Conservation (phyloP, 441 rosid genomes). For the Adansonia madagascariensis region DNA sequence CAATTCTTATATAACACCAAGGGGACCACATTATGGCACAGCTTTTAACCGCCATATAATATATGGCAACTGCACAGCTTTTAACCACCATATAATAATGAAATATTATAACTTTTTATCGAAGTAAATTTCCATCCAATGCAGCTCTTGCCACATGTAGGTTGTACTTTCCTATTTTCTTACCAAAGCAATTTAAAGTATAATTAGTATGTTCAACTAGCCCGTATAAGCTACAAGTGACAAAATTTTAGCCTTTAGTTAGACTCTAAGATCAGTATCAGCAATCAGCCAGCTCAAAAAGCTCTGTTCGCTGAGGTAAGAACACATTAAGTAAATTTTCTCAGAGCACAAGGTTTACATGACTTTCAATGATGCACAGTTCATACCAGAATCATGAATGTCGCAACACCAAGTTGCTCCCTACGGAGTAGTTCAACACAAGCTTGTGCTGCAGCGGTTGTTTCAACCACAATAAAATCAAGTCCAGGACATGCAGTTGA, state of each 20-base stretch:
- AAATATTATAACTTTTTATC: neutral
- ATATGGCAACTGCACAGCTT: neutral
- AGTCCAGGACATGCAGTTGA: slow-evolving; percentile 94
- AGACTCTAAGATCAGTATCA: neutral
- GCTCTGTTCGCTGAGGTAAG: neutral
- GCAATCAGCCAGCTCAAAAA: neutral
- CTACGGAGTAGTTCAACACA: slow-evolving; percentile 88
- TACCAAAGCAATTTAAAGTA: neutral
- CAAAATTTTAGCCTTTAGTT: neutral
- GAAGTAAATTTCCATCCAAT: neutral
- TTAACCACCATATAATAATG: neutral
- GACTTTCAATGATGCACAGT: neutral
- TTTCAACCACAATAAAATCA: slow-evolving; percentile 93
- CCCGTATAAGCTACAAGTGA: neutral
- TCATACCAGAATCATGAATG: slow-evolving; percentile 95
- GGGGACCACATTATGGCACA: neutral
- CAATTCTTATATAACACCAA: slow-evolving; percentile 5
- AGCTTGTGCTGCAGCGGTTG: slow-evolving; percentile 89
- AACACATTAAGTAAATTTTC: neutral
- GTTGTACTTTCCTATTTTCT: neutral
- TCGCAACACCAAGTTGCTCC: slow-evolving; percentile 89
- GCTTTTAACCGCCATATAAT: too few species aligned
- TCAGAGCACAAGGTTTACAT: neutral
- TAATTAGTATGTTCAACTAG: neutral
- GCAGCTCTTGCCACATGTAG: neutral